Base-by-base conservation (phyloP, 2,329 filamentous ascomycete genomes). In the Penicillium italicum region DNA sequence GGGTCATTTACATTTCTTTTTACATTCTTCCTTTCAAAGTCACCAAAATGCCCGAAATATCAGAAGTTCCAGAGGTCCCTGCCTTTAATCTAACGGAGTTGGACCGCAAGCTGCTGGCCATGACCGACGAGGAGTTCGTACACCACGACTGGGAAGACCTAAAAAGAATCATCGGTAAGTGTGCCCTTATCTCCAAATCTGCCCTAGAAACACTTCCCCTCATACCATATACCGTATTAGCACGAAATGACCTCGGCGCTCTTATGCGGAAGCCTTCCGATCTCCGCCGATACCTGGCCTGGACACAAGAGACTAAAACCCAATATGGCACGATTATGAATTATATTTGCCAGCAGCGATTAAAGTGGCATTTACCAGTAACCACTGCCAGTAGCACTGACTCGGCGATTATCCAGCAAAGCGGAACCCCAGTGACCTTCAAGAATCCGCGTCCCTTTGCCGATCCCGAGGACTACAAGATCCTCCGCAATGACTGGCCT, bases 401-500 rank as follows among this genome's bases (percentile, higher is more conserved):
- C 10, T 36, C 63, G 10, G 63, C 68, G 20, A 63, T 57, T 24
- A 58, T 73, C 62, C 44, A 66, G n/a, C 41, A 50, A 53, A 55
- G 62, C 42, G 68, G 65, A n/a, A 65, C 69, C 0, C 40, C 67
- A 11, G 80, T 83, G 59, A 60, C 69, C 5, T 75, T 77, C 55
- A 69, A 70, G 18, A 80, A 80, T 57, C 62, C 72, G 11, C 73
- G 69, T 4, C 83, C 84, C 0, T 86, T 86, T 66, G 77, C 76
- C 44, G 75, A 84, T 62, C 60, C 73, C 10, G 65, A 68, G 33
- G 84, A 86, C 69, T 86, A 80, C 69, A 77, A 73, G 54, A 80
- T 85, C 52, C 72, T 86, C 44, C 73, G 74, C 41, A 87, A 87
- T 63, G 84, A 87, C 68, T 87, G 84, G 84, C 81, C 82, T 1